Evolutionary conservation across 2,329 filamentous ascomycete genomes (phyloP), one percentile per base, ranked within the genome.

Genomic region (Periconia sp.): DNA sequence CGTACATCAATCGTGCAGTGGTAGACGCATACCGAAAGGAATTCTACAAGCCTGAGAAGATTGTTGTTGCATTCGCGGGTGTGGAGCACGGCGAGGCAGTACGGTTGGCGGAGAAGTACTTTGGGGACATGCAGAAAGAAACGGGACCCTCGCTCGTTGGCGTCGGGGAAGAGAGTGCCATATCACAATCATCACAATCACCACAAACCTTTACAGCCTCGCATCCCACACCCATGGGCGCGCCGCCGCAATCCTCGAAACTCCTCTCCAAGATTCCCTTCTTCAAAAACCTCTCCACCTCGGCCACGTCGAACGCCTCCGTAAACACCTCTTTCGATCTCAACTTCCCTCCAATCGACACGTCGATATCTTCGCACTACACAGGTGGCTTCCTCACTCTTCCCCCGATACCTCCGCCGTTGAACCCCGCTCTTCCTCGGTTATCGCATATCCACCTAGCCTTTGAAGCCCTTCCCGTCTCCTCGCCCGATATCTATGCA

Each of bases 371-470:
- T 1, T 83, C 92, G 7, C 87, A 86, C 64, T 99, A 99, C 72
- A 97, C 92, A 0, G 94, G 94, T 61, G 94, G 94, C 40, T 96
- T 95, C 75, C 83, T 96, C 47, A 87, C 88, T 2, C 84, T 96
- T 9, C 91, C 91, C 1, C 79, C 85, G 0, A 87, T 94, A 34
- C 88, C 90, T 3, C 86, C 87, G 1, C 88, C 89, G 0, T 74
- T 81, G 2, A 92, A 89, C 71, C 88, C 90, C 18, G 85, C 86
- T 63, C 78, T 88, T 43, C 90, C 89, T 21, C 83, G 85, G 40
- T 85, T 96, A 57, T 95, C 89, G 15, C 89, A 99, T 72, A 92
- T 99, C 59, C 91, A 97, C 75, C 81, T 99, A 55, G 92, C 91
- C 44, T 97, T 99, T 61, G 94, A 99, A 76, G 92, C 91, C 18